A percentile compares a stretch with the other conserved stretches of the same genome.
These are phyloP conservation scores for Golubevia pallescens DNA, from an alignment of 1,284 basidiomycete genomes.

Conservation along the genomic window DNA sequence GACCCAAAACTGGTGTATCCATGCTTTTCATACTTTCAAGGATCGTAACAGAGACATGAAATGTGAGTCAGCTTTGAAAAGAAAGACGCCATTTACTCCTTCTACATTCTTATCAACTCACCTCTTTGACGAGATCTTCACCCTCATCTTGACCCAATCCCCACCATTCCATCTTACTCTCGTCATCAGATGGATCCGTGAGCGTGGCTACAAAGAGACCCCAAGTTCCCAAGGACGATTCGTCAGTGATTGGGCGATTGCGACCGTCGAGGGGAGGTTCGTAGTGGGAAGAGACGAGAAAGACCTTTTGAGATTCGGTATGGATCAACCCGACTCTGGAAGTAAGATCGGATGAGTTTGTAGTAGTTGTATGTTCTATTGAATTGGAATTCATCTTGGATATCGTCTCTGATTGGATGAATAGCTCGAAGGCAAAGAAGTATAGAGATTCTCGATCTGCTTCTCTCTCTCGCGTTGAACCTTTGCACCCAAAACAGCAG, in stretches of 20 bases:
- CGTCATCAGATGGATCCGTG: neutral
- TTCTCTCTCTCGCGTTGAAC: too few species aligned
- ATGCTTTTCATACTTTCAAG: too few species aligned
- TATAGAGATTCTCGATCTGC: too few species aligned
- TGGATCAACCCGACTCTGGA: neutral
- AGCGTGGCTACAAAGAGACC: neutral
- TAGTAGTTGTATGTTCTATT: too few species aligned
- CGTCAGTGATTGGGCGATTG: neutral
- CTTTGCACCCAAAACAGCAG: too few species aligned
- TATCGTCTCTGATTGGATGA: too few species aligned
- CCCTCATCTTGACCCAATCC: neutral
- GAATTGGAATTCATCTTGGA: too few species aligned
- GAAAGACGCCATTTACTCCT: too few species aligned
- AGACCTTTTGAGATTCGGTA: neutral
- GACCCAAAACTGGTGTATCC: too few species aligned
- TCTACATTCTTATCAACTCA: neutral
- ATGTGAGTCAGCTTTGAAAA: too few species aligned
- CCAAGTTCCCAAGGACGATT: neutral
- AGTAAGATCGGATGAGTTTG: neutral
- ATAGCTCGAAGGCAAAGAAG: too few species aligned
- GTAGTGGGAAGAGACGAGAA: neutral
- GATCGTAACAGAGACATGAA: too few species aligned
- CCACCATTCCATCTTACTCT: neutral
- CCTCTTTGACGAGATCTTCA: neutral
- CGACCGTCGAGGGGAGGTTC: neutral